phyloP scores from a whole-genome alignment of 345 rosid species.

The Syzygium aromaticum region DNA sequence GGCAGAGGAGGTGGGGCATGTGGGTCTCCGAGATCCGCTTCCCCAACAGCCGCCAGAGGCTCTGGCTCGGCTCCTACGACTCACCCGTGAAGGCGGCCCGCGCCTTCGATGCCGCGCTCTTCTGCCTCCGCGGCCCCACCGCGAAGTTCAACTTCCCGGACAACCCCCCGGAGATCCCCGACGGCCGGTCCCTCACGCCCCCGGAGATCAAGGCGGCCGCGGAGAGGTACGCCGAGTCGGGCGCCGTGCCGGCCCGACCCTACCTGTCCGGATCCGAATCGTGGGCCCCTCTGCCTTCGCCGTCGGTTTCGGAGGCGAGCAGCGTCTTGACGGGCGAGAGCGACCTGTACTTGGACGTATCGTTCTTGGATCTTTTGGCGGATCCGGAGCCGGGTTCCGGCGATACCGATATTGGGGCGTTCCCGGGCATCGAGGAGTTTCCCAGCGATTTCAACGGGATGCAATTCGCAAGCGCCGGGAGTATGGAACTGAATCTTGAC shows the following conservation, averaged over 20 bases:
- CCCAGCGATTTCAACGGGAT: background rate
- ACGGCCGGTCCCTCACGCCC: background rate
- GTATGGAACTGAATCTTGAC: background rate
- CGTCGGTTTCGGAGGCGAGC: background rate
- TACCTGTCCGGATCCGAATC: background rate
- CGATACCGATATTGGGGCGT: background rate
- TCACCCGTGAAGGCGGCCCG: conserved; percentile 16
- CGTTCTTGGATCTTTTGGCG: background rate
- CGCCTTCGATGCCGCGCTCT: conserved; percentile 16
- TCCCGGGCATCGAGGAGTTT: conserved; percentile 6
- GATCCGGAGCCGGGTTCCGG: background rate
- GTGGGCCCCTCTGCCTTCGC: background rate
- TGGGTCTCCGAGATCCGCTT: conserved; percentile 16
- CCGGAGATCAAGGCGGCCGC: conserved; percentile 8
- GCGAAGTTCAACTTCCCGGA: conserved; percentile 17
- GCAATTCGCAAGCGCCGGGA: background rate
- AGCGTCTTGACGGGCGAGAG: background rate
- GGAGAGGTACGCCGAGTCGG: conserved; percentile 8
- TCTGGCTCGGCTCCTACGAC: conserved; percentile 19
- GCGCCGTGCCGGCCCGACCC: background rate
- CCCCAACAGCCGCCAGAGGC: conserved; percentile 6
- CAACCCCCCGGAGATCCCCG: conserved; percentile 1
- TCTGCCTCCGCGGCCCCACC: conserved; percentile 11
- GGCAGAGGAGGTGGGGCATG: conserved; percentile 21
- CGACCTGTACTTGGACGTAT: background rate